Evolutionary conservation across 495 filamentous ascomycete genomes (phyloP).

Genomic region (Penicillium riverlandense): DNA sequence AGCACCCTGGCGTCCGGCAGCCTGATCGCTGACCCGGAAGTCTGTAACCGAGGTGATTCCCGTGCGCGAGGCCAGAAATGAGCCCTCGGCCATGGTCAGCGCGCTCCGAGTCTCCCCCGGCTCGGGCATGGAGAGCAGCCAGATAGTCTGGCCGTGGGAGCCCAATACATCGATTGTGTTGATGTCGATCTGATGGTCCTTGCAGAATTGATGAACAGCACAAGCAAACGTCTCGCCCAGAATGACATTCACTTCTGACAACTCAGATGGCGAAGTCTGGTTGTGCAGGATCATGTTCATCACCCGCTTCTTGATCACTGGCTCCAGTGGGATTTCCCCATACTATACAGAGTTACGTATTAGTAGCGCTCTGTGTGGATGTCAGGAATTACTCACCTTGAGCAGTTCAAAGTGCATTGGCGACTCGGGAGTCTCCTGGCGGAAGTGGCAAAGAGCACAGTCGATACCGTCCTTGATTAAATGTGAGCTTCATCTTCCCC

Average conservation of each 20-base stretch:
- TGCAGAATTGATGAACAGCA: conserved; percentile 40
- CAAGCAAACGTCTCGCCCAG: conserved; percentile 45
- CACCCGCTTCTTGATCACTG: conserved; percentile 47
- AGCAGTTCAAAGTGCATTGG: conserved; percentile 44
- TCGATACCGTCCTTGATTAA: conserved; percentile 38
- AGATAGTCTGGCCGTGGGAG: conserved; percentile 54
- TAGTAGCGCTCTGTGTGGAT: conserved; percentile 13
- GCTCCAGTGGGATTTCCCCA: conserved; percentile 40
- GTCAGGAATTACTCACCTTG: conserved; percentile 29
- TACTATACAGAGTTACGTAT: conserved; percentile 8
- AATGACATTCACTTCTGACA: conserved; percentile 47
- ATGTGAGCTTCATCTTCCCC: not conserved
- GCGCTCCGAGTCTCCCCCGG: conserved; percentile 40
- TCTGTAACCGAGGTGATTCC: conserved; percentile 40
- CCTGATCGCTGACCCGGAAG: conserved; percentile 39
- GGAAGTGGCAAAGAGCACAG: conserved; percentile 43
- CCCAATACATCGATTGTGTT: conserved; percentile 47
- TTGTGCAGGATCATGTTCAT: conserved; percentile 50
- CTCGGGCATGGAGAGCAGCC: conserved; percentile 47
- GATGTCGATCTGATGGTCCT: conserved; percentile 36
- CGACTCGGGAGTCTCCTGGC: conserved; percentile 38
- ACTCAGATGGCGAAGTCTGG: conserved; percentile 41
- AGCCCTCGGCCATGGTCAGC: conserved; percentile 40
- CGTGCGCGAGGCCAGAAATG: conserved; percentile 34
- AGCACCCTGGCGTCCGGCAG: conserved; percentile 37